A percentile compares a stretch with the other conserved stretches of the same genome.
Evolutionary conservation across 192 early-diverging fungal species (phyloP).

Genomic region (Phycomyces nitens): DNA sequence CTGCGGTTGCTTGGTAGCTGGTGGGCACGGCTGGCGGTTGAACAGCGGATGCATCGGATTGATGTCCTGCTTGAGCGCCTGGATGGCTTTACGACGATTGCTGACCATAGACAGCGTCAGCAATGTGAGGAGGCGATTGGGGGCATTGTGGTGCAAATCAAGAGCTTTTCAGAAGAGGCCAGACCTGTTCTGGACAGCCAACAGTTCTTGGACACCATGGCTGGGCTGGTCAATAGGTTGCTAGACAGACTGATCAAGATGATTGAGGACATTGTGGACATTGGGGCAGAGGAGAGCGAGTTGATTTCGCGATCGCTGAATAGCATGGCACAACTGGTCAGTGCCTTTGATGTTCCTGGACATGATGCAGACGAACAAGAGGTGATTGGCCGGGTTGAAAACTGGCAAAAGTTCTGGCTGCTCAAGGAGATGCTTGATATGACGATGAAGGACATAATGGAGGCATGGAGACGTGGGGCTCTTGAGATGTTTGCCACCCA

Average conservation of each 20-base stretch:
- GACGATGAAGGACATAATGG: constrained; percentile 54
- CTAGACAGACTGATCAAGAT: constrained; percentile 17
- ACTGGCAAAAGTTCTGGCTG: constrained; percentile 52
- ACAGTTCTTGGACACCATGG: constrained; percentile 23
- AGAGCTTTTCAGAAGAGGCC: constrained; percentile 6
- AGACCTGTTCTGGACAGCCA: constrained; percentile 17
- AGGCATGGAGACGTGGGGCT: constrained; percentile 40
- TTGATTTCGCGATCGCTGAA: constrained; percentile 25
- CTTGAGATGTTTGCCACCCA: constrained; percentile 42
- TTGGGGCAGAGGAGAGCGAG: constrained; percentile 30
- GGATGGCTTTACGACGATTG: constrained; percentile 21
- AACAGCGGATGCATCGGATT: constrained; percentile 12
- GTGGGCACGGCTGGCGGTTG: constrained; percentile 24
- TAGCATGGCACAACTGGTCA: constrained; percentile 24
- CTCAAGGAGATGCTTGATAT: constrained; percentile 52
- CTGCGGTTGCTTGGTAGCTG: constrained; percentile 17
- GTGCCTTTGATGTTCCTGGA: constrained; percentile 21
- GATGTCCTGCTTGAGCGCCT: not conserved
- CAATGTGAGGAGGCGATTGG: constrained; percentile 8
- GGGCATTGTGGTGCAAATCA: not conserved
- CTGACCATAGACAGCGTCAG: constrained; percentile 7
- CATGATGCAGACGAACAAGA: constrained; percentile 13
- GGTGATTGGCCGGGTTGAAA: constrained; percentile 5
- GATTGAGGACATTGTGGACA: constrained; percentile 28
- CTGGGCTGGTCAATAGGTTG: constrained; percentile 13